Evolutionary conservation across 257 asterid species (phyloP).

Genomic region (Plectranthus barbatus): DNA sequence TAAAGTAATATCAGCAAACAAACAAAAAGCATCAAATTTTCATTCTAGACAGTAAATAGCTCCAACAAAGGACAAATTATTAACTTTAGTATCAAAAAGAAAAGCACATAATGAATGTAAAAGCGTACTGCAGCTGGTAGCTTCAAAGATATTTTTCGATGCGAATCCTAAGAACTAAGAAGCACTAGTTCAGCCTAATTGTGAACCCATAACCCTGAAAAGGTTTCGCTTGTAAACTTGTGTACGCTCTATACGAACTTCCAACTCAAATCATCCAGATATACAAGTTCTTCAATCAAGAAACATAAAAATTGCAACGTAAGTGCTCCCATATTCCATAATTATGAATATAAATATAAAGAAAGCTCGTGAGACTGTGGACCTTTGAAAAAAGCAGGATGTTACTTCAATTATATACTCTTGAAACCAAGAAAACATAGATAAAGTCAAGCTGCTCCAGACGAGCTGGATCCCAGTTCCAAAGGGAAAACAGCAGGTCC

Average conservation of each 20-base stretch:
- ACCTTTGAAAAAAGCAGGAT: not conserved
- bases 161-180: not conserved
- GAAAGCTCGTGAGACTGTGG: not conserved
- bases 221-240: not conserved
- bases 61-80: not conserved
- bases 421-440: not conserved
- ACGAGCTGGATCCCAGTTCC: not conserved
- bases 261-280: not conserved
- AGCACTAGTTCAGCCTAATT: not conserved
- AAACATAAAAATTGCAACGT: not conserved
- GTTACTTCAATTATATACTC: not conserved
- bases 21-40: not conserved
- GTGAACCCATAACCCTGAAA: not conserved
- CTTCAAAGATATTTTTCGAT: not conserved
- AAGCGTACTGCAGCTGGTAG: not conserved
- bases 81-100: not conserved
- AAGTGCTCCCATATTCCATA: not conserved
- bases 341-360: not conserved
- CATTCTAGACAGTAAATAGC: not conserved
- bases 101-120: not conserved
- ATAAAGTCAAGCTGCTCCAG: not conserved
- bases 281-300: not conserved
- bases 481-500: not conserved
- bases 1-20: slow-evolving; percentile 13
- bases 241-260: not conserved